A percentile compares a stretch with the other conserved stretches of the same genome.
These are phyloP conservation scores for Colletotrichum cuscutae DNA, from an alignment of 2,329 filamentous ascomycete species.

Conservation along the genomic window DNA sequence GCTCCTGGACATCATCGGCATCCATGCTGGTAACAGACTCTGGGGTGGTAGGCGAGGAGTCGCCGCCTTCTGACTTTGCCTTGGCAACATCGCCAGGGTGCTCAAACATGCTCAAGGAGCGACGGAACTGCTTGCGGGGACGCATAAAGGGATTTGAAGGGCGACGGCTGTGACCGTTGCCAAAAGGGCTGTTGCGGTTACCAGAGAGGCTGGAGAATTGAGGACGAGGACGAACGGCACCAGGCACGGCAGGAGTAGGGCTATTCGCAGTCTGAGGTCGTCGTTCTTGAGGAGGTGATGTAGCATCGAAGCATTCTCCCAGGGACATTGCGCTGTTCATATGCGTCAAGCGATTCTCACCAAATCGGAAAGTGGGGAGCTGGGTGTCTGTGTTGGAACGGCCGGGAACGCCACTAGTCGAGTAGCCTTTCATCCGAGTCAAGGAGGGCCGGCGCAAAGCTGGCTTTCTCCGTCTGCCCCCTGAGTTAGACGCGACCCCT, in stretches of 20 bases:
- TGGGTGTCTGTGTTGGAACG: constrained; percentile 72
- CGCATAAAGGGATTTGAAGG: constrained; percentile 77
- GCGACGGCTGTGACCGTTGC: constrained; percentile 76
- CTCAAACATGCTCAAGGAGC: constrained; percentile 98
- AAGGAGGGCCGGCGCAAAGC: constrained; percentile 80
- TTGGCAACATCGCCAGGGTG: constrained; percentile 89
- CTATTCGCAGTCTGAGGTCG: constrained; percentile 70
- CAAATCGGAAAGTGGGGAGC: constrained; percentile 79
- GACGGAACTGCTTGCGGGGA: constrained; percentile 87
- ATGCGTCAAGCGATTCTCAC: constrained; percentile 44
- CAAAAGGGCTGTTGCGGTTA: constrained; percentile 79
- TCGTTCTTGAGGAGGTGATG: constrained; percentile 80
- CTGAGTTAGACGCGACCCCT: constrained; percentile 30
- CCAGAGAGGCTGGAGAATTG: constrained; percentile 71
- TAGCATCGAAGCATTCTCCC: constrained; percentile 79
- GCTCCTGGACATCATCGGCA: constrained; percentile 79
- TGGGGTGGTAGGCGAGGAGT: constrained; percentile 56
- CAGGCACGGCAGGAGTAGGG: constrained; percentile 63
- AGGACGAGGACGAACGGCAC: constrained; percentile 71
- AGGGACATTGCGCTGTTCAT: constrained; percentile 70
- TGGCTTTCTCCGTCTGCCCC: constrained; percentile 71
- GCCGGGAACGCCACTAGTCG: constrained; percentile 71
- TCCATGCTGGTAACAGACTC: constrained; percentile 82
- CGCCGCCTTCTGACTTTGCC: constrained; percentile 69
- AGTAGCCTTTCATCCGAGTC: constrained; percentile 78